These are phyloP conservation scores for Annulohypoxylon moriforme DNA, from an alignment of 495 filamentous ascomycete genomes.

Conservation along the genomic window DNA sequence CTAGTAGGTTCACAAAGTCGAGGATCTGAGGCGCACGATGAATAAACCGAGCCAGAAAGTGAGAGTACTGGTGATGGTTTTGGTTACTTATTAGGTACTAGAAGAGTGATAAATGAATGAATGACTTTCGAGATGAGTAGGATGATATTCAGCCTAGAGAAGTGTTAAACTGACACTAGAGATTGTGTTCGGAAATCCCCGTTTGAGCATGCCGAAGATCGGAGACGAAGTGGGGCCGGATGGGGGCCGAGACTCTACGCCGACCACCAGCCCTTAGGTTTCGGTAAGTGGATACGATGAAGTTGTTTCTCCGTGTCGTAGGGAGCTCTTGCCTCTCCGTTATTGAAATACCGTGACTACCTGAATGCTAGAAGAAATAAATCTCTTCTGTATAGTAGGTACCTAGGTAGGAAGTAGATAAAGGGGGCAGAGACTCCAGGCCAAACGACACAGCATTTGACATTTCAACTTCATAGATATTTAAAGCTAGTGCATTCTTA, in stretches of 20 bases:
- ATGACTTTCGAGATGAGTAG: not conserved
- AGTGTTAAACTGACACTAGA: not conserved
- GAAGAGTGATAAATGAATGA: not conserved
- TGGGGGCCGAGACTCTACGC: conserved; percentile 5
- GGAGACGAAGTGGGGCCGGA: conserved; percentile 30
- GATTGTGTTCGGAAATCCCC: conserved; percentile 10
- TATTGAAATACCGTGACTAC: not conserved
- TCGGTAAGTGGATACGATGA: conserved; percentile 15
- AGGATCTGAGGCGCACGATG: not conserved
- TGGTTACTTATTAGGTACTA: not conserved
- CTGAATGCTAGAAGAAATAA: not conserved
- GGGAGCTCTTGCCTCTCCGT: not conserved
- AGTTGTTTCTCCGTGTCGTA: not conserved
- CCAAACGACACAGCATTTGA: too few species aligned
- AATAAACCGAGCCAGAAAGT: not conserved
- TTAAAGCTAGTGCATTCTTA: not conserved
- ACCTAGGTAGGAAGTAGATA: too few species aligned
- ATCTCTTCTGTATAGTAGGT: not conserved
- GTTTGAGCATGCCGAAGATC: conserved; percentile 28
- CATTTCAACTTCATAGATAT: not conserved
- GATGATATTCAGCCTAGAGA: conserved; percentile 12
- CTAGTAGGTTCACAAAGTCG: not conserved
- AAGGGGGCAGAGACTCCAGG: too few species aligned
- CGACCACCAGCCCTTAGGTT: not conserved
- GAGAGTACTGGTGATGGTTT: not conserved